Base-by-base conservation (phyloP, 2,329 filamentous ascomycete genomes). In the Botrytis paeoniae region DNA sequence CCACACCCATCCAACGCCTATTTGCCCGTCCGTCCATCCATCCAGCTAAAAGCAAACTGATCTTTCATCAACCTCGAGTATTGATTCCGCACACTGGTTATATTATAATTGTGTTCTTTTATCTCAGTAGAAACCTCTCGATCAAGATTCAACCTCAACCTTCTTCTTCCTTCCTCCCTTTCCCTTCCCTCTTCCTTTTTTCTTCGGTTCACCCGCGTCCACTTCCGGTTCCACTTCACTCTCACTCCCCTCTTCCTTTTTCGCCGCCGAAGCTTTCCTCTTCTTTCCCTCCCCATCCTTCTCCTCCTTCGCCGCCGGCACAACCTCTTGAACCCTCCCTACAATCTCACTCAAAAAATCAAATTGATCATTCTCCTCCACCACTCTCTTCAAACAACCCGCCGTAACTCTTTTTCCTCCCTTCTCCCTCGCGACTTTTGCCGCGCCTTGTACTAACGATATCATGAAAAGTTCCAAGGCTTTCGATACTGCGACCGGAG, bases 401-500 rank as follows among this genome's bases (percentile, higher is more conserved):
- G 95, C 93, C 25, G 94, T 94, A 77, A 99, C 93, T 76, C 95
- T 90, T 84, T 97, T 98, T 0, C 93, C 95, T 75, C 91, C 93
- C 81, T 93, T 93, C 74, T 92, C 88, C 77, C 89, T 90, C 69
- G 96, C 95, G 77, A 97, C 91, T 70, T 92, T 89, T 65, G 96
- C 94, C 73, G 95, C 94, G 81, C 95, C 95, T 41, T 91, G 91
- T 75, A 98, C 95, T 73, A 99, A 87, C 60, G 93, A 91, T 75
- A 98, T 94, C 96, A 99, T 99, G 82, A 99, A 99, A 14, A 99
- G 87, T 84, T 99, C 96, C 10, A 99, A 87, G 25, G 96, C 96
- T 85, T 98, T 98, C 77, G 93, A 90, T 62, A 98, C 95, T 39
- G 95, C 96, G 73, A 97, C 97, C 25, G 95, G 95, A 0, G 96